Evolutionary conservation across 805 yeast genomes (phyloP), one percentile per base, ranked within the genome.

Genomic region (Monosporozyma siamensis): DNA sequence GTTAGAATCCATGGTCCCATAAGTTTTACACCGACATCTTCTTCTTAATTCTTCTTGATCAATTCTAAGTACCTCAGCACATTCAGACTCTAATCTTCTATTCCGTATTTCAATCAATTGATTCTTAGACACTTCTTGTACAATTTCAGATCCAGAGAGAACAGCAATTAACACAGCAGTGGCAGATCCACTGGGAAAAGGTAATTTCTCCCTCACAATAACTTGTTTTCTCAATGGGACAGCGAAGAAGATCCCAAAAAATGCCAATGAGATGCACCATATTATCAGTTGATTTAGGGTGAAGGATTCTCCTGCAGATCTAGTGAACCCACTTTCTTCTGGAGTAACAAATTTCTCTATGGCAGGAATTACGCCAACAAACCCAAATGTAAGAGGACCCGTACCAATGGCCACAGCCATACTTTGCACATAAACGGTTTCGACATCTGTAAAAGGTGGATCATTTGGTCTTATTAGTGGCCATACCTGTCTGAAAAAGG

Each of bases 361-460:
- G 1, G 98, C 97, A 0, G 98, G 98, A 1, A 92, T 74, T 4
- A 94, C 89, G 1, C 98, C 98, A 17, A 90, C 94, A 48, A 90
- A 76, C 0, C 97, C 97, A 63, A 83, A 90, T 0, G 96, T 94
- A 48, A 90, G 68, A 0, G 98, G 98, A 0, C 97, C 97, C 0
- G 98, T 92, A 1, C 98, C 98, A 1, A 86, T 94, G 0, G 97
- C 97, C 4, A 92, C 97, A 0, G 97, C 87, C 24, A 90, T 77
- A 60, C 95, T 85, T 58, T 87, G 96, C 1, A 86, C 81, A 56
- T 77, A 86, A 4, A 90, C 97, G 54, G 88, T 90, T 57, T 92
- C 97, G n/a, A 86, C 95, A 49, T 87, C 96, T 0, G 92, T 76
- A 54, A 78, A 77, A 1, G 79, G 78, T 29, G 61, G 62, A 6